Evolutionary conservation across 208 protist species (phyloP), one percentile per base, ranked within the genome.

Genomic region (Spongospora subterranea): DNA sequence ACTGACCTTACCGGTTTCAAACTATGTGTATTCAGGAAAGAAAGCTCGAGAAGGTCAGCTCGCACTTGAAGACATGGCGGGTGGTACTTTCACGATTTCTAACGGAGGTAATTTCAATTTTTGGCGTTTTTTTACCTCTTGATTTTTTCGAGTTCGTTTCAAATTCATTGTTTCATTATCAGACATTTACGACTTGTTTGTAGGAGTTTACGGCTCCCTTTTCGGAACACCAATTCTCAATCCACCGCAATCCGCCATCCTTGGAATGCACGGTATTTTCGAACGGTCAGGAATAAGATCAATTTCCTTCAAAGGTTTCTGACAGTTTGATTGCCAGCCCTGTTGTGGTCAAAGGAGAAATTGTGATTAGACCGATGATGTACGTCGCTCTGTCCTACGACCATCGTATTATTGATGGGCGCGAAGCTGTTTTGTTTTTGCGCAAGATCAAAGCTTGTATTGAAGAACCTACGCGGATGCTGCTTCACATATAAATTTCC

Each of bases 171-270:
- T 32, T 6, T 90, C 88, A 20, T 35, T 50, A 35, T 82, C 60
- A 54, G n/a, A 89, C n/a, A 90, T 39, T 20, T 24, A 60, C 24
- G 24, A 60, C 24, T 60, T 6, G 13, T 60, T 35, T n/a, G n/a
- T 46, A 89, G 98, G 98, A 76, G 97, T 98, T 38, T 99, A 98
- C 77, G 98, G 98, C 45, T 98, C 96, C 41, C 97, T 99, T 94
- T 97, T 99, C 96, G 98, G 97, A 50, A 99, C 98, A 0, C 98
- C 98, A 40, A 99, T 99, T 94, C 97, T 99, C 93, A 99, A 99
- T 94, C 97, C 97, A 17, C 98, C 98, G 46, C 98, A 99, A 96
- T 97, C 96, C 35, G 98, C 98, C 46, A 99, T 99, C 93, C 96
- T 99, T 0, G 98, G 98, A 90, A 99, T 99, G 98, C 98, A 99